Evolutionary conservation across 305 asterid species (phyloP).

Genomic region (Caryopteris hybrid): DNA sequence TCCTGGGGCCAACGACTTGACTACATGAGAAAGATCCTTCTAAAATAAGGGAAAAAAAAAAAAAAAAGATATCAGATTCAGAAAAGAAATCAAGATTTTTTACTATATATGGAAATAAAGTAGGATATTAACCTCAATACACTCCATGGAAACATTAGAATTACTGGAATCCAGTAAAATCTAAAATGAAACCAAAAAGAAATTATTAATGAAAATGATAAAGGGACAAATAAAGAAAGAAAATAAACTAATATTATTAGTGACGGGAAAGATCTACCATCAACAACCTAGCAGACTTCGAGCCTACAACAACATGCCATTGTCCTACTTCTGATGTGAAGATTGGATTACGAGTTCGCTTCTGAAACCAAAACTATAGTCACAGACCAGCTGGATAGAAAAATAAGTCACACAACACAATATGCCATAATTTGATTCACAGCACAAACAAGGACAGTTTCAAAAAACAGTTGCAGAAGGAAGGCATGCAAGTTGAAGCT

Average conservation of each 20-base stretch:
- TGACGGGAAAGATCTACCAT: slow-evolving; percentile 41
- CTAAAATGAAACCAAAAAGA: slow-evolving; percentile 30
- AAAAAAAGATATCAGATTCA: slow-evolving; percentile 15
- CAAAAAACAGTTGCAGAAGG: neutral
- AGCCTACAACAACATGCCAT: slow-evolving; percentile 69
- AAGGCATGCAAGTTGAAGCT: neutral
- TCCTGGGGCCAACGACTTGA: slow-evolving; percentile 69
- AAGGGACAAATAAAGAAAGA: neutral
- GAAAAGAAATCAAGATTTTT: slow-evolving; percentile 12
- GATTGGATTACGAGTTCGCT: slow-evolving; percentile 84
- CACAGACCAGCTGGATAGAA: slow-evolving; percentile 23
- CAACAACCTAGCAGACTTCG: slow-evolving; percentile 80
- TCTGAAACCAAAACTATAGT: slow-evolving; percentile 57
- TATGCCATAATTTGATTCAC: neutral
- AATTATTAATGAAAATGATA: neutral
- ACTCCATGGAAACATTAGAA: slow-evolving; percentile 51
- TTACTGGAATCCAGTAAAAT: slow-evolving; percentile 73
- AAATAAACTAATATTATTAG: too few relatives aligned
- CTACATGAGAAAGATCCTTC: slow-evolving; percentile 89
- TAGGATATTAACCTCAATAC: slow-evolving; percentile 63
- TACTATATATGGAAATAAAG: slow-evolving; percentile 17
- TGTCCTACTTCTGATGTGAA: slow-evolving; percentile 92
- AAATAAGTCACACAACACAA: neutral
- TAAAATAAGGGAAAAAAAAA: slow-evolving; percentile 26
- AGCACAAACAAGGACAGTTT: neutral